Evolutionary conservation across 352 stramenopile genomes (phyloP).

Genomic region (Globisporangium sylvaticum): DNA sequence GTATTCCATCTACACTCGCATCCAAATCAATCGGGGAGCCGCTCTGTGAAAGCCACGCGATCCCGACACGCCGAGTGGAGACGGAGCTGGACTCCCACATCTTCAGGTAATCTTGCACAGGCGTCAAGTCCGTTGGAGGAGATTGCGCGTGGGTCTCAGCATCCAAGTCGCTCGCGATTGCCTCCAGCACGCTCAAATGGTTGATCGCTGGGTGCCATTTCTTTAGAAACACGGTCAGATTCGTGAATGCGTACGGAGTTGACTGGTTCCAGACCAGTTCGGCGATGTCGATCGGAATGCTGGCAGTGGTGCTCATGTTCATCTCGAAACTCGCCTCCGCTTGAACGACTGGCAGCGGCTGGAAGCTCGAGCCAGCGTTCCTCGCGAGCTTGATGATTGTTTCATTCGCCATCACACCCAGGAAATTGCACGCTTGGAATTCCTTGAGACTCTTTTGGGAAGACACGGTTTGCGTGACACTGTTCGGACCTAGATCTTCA

Average conservation of each 20-base stretch:
- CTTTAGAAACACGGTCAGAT: slow-evolving; percentile 26
- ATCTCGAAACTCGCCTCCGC: slow-evolving; percentile 53
- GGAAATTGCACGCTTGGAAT: slow-evolving; percentile 51
- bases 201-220: slow-evolving; percentile 50
- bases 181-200: not conserved
- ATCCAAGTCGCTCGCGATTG: not conserved
- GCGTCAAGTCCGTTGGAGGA: slow-evolving; percentile 19
- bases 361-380: not conserved
- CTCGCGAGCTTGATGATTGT: slow-evolving; percentile 4
- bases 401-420: slow-evolving; percentile 29
- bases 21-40: slow-evolving; percentile 43
- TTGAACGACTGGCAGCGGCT: slow-evolving; percentile 19
- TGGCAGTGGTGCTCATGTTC: slow-evolving; percentile 26
- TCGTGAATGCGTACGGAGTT: slow-evolving; percentile 36
- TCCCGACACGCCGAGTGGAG: slow-evolving; percentile 23
- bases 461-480: slow-evolving; percentile 27
- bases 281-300: slow-evolving; percentile 37
- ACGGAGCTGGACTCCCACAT: slow-evolving; percentile 46
- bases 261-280: slow-evolving; percentile 29
- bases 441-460: slow-evolving; percentile 29
- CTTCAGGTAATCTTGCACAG: slow-evolving; percentile 34
- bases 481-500: slow-evolving; percentile 13
- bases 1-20: slow-evolving; percentile 20
- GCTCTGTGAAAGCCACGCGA: slow-evolving; percentile 36
- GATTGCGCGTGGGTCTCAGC: not conserved